Evolutionary conservation across 805 yeast species (phyloP), one percentile per base, ranked within the genome.

Genomic region (Candida verbasci): DNA sequence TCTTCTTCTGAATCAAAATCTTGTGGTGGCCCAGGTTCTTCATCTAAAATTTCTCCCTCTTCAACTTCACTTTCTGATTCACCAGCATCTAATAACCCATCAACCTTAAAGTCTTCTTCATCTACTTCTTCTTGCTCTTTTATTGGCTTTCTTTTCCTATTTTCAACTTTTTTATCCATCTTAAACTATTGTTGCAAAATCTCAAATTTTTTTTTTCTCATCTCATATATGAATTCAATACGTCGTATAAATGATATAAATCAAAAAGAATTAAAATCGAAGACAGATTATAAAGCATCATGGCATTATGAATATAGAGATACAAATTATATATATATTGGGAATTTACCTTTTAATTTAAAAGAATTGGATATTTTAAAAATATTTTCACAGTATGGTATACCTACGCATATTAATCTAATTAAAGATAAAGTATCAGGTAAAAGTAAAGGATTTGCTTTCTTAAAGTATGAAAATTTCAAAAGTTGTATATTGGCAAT

Each of bases 291-390:
- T 24, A 59, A 66, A 3, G 86, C 83, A 0, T 87, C 96, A 5
- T 91, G 97, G 97, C 97, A 91, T 55, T 70, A 77, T 41, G 95
- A 89, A 46, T 87, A 80, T 52, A 63, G 62, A 17, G 89, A 87
- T 44, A 74, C 91, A 0, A 79, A 91, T 1, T 87, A 80, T 52
- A 67, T 89, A 1, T 84, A 68, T 50, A 78, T 91, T n/a, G 91
- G 95, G 1, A 77, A 81, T 3, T 55, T 91, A 9, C 80, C 87
- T 8, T 59, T 51, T 11, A 75, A 76, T 22, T 55, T 87, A 18
- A 77, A 76, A 7, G 96, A 87, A 52, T 78, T 79, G 32, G 97
- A 91, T 53, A 56, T 91, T 0, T 50, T 88, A 6, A 72, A 78
- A 0, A 75, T 89, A 22, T 91, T 91, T 54, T 83, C 95, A 2